phyloP scores from a whole-genome alignment of 257 asterid species.

The Misopates orontium region DNA sequence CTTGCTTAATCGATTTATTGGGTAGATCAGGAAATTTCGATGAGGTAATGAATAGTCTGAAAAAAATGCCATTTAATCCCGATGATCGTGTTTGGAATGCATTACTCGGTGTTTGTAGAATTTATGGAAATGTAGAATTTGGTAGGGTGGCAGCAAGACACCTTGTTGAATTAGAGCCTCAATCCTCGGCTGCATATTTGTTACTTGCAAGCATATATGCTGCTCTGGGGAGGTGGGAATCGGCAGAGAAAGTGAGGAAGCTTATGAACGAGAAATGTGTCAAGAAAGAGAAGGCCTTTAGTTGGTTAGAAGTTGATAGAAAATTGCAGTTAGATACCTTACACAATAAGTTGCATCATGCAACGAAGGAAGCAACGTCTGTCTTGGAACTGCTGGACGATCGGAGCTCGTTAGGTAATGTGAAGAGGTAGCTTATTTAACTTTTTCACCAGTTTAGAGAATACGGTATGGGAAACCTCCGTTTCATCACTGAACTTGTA shows the following conservation, averaged over 20 bases:
- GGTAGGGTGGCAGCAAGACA: slow-evolving; percentile 49
- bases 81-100: slow-evolving; percentile 63
- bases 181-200: slow-evolving; percentile 42
- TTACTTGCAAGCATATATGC: slow-evolving; percentile 51
- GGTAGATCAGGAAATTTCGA: slow-evolving; percentile 55
- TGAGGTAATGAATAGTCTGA: slow-evolving; percentile 47
- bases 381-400: slow-evolving; percentile 43
- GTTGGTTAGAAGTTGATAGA: slow-evolving; percentile 63
- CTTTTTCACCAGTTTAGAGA: slow-evolving; percentile 9
- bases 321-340: slow-evolving; percentile 34
- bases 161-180: slow-evolving; percentile 55
- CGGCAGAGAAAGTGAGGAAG: slow-evolving; percentile 48
- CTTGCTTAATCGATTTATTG: slow-evolving; percentile 60
- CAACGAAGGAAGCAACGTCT: slow-evolving; percentile 29
- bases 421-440: slow-evolving; percentile 29
- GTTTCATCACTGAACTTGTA: slow-evolving; percentile 11
- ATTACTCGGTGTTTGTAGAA: slow-evolving; percentile 56
- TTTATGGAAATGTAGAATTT: slow-evolving; percentile 52
- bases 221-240: slow-evolving; percentile 63
- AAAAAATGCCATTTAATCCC: slow-evolving; percentile 48
- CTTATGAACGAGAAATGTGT: slow-evolving; percentile 38
- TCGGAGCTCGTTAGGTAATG: slow-evolving; percentile 23
- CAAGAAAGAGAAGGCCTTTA: slow-evolving; percentile 38
- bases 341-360: slow-evolving; percentile 22
- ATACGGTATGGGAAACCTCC: background rate